Evolutionary conservation across 2,329 filamentous ascomycete species (phyloP), one percentile per base, ranked within the genome.

Genomic region (Curvularia lunata): DNA sequence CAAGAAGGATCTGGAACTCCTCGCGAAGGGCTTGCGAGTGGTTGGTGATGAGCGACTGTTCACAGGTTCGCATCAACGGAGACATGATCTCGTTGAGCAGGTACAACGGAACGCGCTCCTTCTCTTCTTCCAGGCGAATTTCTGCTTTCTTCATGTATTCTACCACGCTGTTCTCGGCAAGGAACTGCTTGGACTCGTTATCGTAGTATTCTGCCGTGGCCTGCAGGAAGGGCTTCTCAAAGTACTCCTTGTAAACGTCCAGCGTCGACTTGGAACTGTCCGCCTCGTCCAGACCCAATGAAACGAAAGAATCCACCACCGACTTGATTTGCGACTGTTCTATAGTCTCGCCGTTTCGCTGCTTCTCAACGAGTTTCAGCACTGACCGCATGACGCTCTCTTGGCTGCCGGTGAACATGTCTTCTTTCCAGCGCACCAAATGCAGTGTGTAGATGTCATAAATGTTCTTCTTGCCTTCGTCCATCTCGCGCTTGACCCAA

Each of bases 61-160:
- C 91, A 77, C 94, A 99, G 3, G 88, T 88, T 70, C 91, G 92
- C 81, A 93, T 96, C 53, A 99, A 82, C 16, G 88, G 88, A 7
- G 88, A 81, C 66, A 91, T 90, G 56, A 98, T 97, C 77, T 99
- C 95, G 34, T 88, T 86, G 71, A 98, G 92, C 45, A 99, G 84
- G 73, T 96, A 99, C 73, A 98, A 87, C 64, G 88, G 88, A 9
- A 99, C 95, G 25, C 95, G 91, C 73, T 94, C 91, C 79, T 96
- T 95, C 78, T 99, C 95, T 78, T 99, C 95, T 7, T 91, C 87
- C 59, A 99, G 80, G 30, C 95, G 88, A 41, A 87, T 80, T 79
- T 98, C 94, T 0, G 95, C 96, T 85, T 99, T 99, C 83, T 98
- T 98, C 95, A 99, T 98, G 80, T 98, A 99, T 74, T 99, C 95